Percentiles rank a stretch among this genome's conserved stretches.
Conservation (phyloP, 192 early-diverging fungal genomes). For the Chytriomyces sp. region DNA sequence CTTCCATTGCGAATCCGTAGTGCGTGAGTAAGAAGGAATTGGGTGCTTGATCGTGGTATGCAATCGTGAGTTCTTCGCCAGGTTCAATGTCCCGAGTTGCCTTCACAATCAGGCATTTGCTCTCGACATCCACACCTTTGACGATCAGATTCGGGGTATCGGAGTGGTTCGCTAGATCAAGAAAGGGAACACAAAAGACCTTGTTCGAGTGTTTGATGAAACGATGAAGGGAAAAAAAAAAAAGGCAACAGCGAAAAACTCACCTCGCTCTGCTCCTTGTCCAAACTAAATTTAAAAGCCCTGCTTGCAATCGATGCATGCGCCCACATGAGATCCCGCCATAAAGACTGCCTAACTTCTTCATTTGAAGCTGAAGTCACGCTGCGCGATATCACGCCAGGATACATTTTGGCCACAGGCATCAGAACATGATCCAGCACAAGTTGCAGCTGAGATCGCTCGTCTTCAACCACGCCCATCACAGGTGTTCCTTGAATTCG, state of each 20-base stretch:
- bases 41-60: slow-evolving; percentile 21
- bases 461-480: not conserved
- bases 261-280: slow-evolving; percentile 20
- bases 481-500: slow-evolving; percentile 10
- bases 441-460: slow-evolving; percentile 17
- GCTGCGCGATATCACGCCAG: not conserved
- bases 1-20: slow-evolving; percentile 26
- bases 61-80: slow-evolving; percentile 26
- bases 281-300: slow-evolving; percentile 15
- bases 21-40: slow-evolving; percentile 22
- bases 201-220: not conserved
- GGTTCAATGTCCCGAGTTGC: slow-evolving; percentile 4
- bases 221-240: not conserved
- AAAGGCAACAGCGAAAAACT: not conserved
- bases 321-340: slow-evolving; percentile 20
- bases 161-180: slow-evolving; percentile 25
- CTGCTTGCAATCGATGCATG: slow-evolving; percentile 17
- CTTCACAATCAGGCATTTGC: slow-evolving; percentile 9
- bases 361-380: not conserved
- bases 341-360: not conserved
- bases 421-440: slow-evolving; percentile 18
- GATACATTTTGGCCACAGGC: not conserved
- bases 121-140: slow-evolving; percentile 1
- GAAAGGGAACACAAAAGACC: slow-evolving; percentile 19
- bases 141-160: slow-evolving; percentile 15